phyloP scores from a whole-genome alignment of 257 asterid species.

The Solanum pinnatisectum region DNA sequence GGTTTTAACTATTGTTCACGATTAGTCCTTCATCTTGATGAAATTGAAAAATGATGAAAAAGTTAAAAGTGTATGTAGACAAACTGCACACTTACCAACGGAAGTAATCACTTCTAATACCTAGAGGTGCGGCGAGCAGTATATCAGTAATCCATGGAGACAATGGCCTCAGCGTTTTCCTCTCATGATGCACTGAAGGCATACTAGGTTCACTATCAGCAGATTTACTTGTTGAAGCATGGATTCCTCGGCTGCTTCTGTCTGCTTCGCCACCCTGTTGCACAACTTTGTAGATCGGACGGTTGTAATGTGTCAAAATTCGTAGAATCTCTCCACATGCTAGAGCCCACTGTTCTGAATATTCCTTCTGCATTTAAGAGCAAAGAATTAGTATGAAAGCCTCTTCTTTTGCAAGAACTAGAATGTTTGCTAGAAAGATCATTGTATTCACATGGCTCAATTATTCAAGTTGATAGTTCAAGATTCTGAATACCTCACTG shows the following conservation, averaged over 20 bases:
- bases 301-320: conserved; percentile 86
- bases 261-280: conserved; percentile 49
- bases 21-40: not conserved
- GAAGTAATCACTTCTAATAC: conserved; percentile 95
- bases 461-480: not conserved
- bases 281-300: conserved; percentile 81
- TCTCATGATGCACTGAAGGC: conserved; percentile 54
- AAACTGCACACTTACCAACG: conserved; percentile 62
- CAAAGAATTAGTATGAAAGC: conserved; percentile 6
- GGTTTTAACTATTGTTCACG: not conserved
- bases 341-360: conserved; percentile 99
- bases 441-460: not conserved
- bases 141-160: conserved; percentile 98
- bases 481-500: conserved; percentile 54
- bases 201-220: conserved; percentile 30
- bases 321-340: conserved; percentile 98
- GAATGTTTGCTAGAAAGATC: not conserved
- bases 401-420: conserved; percentile 4
- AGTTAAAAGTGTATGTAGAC: not conserved
- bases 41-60: not conserved
- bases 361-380: conserved; percentile 54
- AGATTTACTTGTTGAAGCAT: conserved; percentile 67
- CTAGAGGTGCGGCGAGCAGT: conserved; percentile 91
- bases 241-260: conserved; percentile 58
- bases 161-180: conserved; percentile 77